These are phyloP conservation scores for Astrephomene gubernaculifera DNA, from an alignment of 139 green algal species.

Conservation along the genomic window DNA sequence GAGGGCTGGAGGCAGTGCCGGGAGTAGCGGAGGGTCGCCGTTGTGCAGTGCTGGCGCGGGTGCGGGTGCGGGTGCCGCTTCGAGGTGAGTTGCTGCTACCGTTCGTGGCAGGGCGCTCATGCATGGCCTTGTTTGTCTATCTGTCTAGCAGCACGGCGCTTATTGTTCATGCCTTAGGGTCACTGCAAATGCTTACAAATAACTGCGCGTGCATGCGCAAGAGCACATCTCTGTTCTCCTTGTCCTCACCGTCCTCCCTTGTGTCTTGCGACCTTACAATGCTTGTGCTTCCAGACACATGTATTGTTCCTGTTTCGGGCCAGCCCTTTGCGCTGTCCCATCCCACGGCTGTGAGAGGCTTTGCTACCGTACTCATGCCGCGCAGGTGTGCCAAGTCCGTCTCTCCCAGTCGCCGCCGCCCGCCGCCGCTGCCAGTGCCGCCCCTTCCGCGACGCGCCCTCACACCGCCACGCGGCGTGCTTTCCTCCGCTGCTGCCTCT, in stretches of 20 bases:
- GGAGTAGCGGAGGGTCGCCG: neutral
- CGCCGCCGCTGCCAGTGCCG: neutral
- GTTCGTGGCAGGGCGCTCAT: no score
- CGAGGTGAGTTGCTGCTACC: no score
- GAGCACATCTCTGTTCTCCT: no score
- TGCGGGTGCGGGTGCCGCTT: no score
- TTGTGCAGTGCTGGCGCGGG: neutral
- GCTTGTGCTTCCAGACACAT: neutral
- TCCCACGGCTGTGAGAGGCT: neutral
- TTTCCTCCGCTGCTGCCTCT: no score
- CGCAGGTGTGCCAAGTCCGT: slow-evolving; percentile 22
- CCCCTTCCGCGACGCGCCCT: neutral
- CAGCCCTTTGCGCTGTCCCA: neutral
- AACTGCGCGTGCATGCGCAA: no score
- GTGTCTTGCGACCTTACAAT: no score
- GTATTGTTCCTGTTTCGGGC: neutral
- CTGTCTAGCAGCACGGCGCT: no score
- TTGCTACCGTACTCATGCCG: neutral
- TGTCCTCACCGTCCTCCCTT: no score
- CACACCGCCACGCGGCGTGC: slow-evolving; percentile 1
- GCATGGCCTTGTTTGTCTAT: no score
- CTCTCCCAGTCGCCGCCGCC: slow-evolving; percentile 1
- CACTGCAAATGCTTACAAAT: no score
- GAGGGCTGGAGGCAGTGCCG: neutral
- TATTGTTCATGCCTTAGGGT: no score